Evolutionary conservation across 352 stramenopile species (phyloP), one percentile per base, ranked within the genome.

Genomic region (Thraustochytrium sp.): DNA sequence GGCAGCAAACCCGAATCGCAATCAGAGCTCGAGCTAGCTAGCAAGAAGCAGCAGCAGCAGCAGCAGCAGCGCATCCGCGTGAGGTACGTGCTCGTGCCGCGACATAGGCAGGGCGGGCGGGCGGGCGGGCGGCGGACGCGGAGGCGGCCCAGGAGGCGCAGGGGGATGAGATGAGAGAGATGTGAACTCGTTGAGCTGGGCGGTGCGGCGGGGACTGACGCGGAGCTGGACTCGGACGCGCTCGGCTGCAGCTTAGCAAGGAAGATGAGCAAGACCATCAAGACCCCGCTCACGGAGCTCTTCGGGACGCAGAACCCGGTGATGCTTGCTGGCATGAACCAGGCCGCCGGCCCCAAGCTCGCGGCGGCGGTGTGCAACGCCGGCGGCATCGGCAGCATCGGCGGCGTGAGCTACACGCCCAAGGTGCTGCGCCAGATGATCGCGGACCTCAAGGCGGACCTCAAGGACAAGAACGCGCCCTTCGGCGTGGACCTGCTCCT

Each of bases 401-500:
- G 75, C n/a, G 75, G 75, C 23, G 75, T 84, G 1, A 54, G 75
- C 26, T 84, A 84, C 75, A 84, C 75, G 44, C 75, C 75, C 3
- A 80, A 73, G 55, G 40, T 84, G 21, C 59, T 84, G n/a, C 55
- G 61, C 34, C 53, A 80, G 36, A 84, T 40, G 34, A 84, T 84
- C 61, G 42, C 23, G 13, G 75, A 84, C 16, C 75, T 84, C 61
- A 84, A 84, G 75, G 40, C 29, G 3, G 29, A 83, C 56, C 51
- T 84, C 29, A 83, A 84, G 29, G 75, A 84, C 61, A 84, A 84
- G 75, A 84, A 83, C 61, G 75, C 75, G 21, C 75, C 75, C 29
- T 84, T 84, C 29, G 75, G 75, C 61, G 75, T 84, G 38, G 75
- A 84, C 36, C 40, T 84, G 21, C 75, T 84, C 51, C 75, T 84